Conservation (phyloP, 2,329 filamentous ascomycete genomes). For the Mycosphaerella arachidis region DNA sequence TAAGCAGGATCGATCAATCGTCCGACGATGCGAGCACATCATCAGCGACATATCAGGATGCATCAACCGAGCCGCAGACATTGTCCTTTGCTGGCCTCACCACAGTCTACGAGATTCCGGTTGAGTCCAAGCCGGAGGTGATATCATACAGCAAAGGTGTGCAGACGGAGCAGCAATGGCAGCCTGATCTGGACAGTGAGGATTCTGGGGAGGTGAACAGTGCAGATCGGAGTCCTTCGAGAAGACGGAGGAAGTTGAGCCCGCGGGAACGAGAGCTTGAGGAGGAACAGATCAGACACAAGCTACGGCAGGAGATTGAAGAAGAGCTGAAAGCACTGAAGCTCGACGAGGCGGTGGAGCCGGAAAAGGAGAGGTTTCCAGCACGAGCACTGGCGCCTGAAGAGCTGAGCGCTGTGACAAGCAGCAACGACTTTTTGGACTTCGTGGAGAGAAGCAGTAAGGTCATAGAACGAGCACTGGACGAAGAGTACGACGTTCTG, state of each 20-base stretch:
- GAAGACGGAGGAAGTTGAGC: slow-evolving; percentile 65
- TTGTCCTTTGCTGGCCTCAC: slow-evolving; percentile 69
- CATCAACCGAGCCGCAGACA: slow-evolving; percentile 57
- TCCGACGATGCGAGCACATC: slow-evolving; percentile 23
- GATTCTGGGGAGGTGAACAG: slow-evolving; percentile 61
- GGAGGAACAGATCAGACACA: slow-evolving; percentile 84
- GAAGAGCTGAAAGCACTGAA: slow-evolving; percentile 78
- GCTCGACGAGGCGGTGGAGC: slow-evolving; percentile 42
- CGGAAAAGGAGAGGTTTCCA: slow-evolving; percentile 49
- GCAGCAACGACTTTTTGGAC: slow-evolving; percentile 87
- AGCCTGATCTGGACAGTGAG: slow-evolving; percentile 41
- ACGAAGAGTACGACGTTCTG: slow-evolving; percentile 93
- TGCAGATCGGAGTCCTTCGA: slow-evolving; percentile 47
- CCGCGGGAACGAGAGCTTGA: slow-evolving; percentile 68
- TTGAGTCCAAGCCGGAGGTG: slow-evolving; percentile 63
- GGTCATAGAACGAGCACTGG: slow-evolving; percentile 90
- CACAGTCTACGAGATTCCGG: slow-evolving; percentile 75
- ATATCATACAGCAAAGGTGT: slow-evolving; percentile 97
- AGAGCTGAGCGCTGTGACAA: slow-evolving; percentile 83
- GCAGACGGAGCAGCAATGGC: slow-evolving; percentile 77
- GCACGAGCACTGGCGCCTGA: slow-evolving; percentile 74
- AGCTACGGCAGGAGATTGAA: slow-evolving; percentile 82
- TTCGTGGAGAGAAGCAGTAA: slow-evolving; percentile 96
- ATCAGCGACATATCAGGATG: slow-evolving; percentile 29
- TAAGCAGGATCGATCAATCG: slow-evolving; percentile 23